Conservation (phyloP, 768 basidiomycete species). For the Boletus reticuloceps region DNA sequence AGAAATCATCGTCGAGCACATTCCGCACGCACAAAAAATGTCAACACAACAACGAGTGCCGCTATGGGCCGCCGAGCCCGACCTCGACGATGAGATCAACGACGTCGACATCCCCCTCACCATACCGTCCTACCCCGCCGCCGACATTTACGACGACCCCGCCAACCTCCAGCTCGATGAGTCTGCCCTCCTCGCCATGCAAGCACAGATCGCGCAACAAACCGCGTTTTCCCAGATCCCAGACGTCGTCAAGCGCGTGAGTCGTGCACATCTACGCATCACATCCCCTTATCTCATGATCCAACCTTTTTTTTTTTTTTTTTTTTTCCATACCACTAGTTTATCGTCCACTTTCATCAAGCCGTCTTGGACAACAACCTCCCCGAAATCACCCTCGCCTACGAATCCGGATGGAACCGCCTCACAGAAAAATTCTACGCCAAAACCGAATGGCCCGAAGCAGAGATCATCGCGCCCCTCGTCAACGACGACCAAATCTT, state of each 20-base stretch:
- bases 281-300: not conserved
- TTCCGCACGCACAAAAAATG: slow-evolving; percentile 2
- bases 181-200: slow-evolving; percentile 64
- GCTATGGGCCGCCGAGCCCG: slow-evolving; percentile 75
- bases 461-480: slow-evolving; percentile 90
- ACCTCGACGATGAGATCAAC: slow-evolving; percentile 72
- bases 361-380: slow-evolving; percentile 91
- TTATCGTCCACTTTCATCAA: slow-evolving; percentile 94
- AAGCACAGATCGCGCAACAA: slow-evolving; percentile 83
- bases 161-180: slow-evolving; percentile 65
- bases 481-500: slow-evolving; percentile 97
- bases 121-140: slow-evolving; percentile 24
- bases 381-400: slow-evolving; percentile 85
- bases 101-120: slow-evolving; percentile 58
- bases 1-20: too few relatives aligned
- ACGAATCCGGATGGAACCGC: slow-evolving; percentile 97
- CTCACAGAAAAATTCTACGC: slow-evolving; percentile 95
- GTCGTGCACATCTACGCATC: slow-evolving; percentile 20
- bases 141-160: slow-evolving; percentile 31
- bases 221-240: slow-evolving; percentile 81
- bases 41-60: slow-evolving; percentile 68
- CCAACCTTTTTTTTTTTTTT: slow-evolving; percentile 2
- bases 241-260: slow-evolving; percentile 84
- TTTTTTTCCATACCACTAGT: slow-evolving; percentile 43
- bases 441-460: slow-evolving; percentile 96